Evolutionary conservation across 257 asterid genomes (phyloP), one percentile per base, ranked within the genome.

Genomic region (Pogostemon cablin): DNA sequence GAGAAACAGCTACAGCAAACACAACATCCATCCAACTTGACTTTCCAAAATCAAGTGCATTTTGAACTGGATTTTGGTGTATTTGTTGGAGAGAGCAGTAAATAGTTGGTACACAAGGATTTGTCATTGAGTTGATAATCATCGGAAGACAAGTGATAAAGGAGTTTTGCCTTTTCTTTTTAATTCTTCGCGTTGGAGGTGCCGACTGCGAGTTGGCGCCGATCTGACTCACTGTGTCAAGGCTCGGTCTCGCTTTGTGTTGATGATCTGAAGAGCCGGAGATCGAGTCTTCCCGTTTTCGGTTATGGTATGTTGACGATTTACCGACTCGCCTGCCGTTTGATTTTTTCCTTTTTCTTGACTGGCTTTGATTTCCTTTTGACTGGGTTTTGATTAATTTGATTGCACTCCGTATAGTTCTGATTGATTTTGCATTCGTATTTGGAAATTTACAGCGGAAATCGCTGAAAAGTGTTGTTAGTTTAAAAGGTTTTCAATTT

Each of bases 191-290:
- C n/a, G 73, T 69, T 77, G 72, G 78, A 62, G 82, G 67, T 71
- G 73, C 77, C 68, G 71, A 25, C 75, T 9, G 61, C 17, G 38
- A 59, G 63, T 56, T 56, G 78, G 65, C 67, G 74, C 86, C 92
- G 97, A 88, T 90, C 96, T 82, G 90, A 79, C 83, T 81, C 83
- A 39, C 75, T 53, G 82, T 74, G 82, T 83, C 86, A 41, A 77
- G 79, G 89, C 75, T 77, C 74, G 83, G 83, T 82, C 81, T 75
- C 71, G 78, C 77, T 63, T 47, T 35, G 66, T 48, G 77, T 81
- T 81, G 89, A 88, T 88, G 96, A 86, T 84, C 84, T 88, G 93
- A 84, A 74, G 72, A 77, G 84, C 67, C 54, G 81, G 91, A 79
- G 95, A 88, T 87, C 90, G 92, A 81, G 81, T 81, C 78, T 70